These are phyloP conservation scores for Rhizoclosmatium sp. DNA, from an alignment of 192 early-diverging fungal species.

Conservation along the genomic window DNA sequence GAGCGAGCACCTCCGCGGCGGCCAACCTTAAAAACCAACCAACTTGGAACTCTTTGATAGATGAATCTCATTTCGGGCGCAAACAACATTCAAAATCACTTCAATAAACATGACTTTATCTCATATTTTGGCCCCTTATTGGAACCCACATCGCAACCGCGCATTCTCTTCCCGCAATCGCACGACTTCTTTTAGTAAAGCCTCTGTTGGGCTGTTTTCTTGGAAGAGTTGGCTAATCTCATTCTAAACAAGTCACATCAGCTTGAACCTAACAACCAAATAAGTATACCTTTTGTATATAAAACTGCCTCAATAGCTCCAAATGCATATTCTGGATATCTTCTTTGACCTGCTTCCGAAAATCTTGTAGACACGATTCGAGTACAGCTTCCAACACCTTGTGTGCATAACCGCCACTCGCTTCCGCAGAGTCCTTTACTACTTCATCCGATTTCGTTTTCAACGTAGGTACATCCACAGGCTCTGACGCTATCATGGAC, in stretches of 20 bases:
- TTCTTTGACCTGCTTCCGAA: conserved; percentile 57
- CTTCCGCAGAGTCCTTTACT: neutral
- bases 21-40: too few relatives aligned
- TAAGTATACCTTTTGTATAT: conserved; percentile 65
- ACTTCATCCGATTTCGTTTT: neutral
- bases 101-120: too few relatives aligned
- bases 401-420: conserved; percentile 36
- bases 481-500: neutral
- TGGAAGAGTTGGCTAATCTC: conserved; percentile 65
- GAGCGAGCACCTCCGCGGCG: neutral
- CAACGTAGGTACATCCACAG: neutral
- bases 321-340: conserved; percentile 79
- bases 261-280: conserved; percentile 21
- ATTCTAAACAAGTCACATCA: conserved; percentile 39
- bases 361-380: conserved; percentile 68
- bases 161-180: conserved; percentile 66
- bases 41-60: too few relatives aligned
- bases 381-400: conserved; percentile 66
- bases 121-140: neutral
- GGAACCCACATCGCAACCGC: conserved; percentile 45
- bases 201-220: conserved; percentile 55
- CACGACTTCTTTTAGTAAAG: conserved; percentile 63
- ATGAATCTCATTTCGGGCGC: too few relatives aligned
- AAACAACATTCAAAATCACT: too few relatives aligned
- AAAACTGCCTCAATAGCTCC: conserved; percentile 73